Conservation (phyloP, 2,329 filamentous ascomycete species). For the Intubia oerlemansii region DNA sequence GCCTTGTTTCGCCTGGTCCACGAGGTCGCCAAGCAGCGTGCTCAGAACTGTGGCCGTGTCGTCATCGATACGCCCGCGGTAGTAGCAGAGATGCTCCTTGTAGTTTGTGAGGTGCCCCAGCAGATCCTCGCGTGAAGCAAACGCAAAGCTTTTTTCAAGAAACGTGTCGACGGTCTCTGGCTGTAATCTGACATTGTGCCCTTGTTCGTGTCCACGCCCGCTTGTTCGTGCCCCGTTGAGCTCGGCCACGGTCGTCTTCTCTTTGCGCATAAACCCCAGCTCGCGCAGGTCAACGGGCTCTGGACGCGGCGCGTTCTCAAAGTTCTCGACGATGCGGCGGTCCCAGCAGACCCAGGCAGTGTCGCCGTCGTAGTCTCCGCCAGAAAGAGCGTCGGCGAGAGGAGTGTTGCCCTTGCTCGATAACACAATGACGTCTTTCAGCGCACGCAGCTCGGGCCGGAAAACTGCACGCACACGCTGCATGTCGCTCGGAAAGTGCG, state of each 20-base stretch:
- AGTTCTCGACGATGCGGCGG: slow-evolving; percentile 38
- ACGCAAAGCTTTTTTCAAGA: slow-evolving; percentile 30
- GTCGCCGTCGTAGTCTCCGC: slow-evolving; percentile 69
- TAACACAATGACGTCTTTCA: slow-evolving; percentile 70
- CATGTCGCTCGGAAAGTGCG: slow-evolving; percentile 49
- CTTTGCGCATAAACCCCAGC: slow-evolving; percentile 26
- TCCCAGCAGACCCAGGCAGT: slow-evolving; percentile 65
- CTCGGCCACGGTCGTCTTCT: slow-evolving; percentile 23
- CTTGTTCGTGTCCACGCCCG: neutral
- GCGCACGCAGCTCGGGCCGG: slow-evolving; percentile 35
- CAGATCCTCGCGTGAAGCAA: slow-evolving; percentile 32
- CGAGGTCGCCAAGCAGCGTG: slow-evolving; percentile 27
- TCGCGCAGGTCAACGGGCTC: slow-evolving; percentile 21
- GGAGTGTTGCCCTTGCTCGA: slow-evolving; percentile 36
- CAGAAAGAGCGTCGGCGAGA: slow-evolving; percentile 49
- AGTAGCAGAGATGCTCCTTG: slow-evolving; percentile 42
- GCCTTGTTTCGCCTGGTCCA: slow-evolving; percentile 36
- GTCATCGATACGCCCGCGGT: slow-evolving; percentile 25
- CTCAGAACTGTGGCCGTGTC: slow-evolving; percentile 25
- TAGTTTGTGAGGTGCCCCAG: slow-evolving; percentile 43
- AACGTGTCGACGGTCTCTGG: slow-evolving; percentile 18
- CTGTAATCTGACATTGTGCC: neutral
- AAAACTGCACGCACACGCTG: slow-evolving; percentile 43
- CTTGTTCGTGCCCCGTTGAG: slow-evolving; percentile 17
- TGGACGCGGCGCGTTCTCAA: slow-evolving; percentile 35